Evolutionary conservation across 2,329 filamentous ascomycete species (phyloP).

Genomic region (Aspergillus versicolor): DNA sequence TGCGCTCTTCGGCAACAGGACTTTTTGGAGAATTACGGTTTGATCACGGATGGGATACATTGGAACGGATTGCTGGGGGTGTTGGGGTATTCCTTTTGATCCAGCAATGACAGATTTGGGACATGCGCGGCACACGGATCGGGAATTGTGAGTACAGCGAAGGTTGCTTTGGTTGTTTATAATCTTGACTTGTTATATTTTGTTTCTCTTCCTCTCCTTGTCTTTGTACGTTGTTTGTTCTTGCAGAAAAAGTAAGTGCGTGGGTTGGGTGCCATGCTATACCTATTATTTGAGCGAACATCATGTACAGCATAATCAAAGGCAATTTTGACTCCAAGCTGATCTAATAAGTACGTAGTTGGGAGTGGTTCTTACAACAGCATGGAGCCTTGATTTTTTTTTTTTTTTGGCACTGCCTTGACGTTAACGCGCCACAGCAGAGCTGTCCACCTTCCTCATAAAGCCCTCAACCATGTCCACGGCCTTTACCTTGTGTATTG

Average conservation of each 20-base stretch:
- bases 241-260: slow-evolving; percentile 16
- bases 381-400: no score
- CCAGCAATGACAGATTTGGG: slow-evolving; percentile 28
- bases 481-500: no score
- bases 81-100: slow-evolving; percentile 41
- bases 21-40: slow-evolving; percentile 41
- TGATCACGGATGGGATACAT: slow-evolving; percentile 41
- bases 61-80: slow-evolving; percentile 39
- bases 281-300: slow-evolving; percentile 12
- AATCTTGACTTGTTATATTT: slow-evolving; percentile 20
- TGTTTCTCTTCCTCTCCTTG: slow-evolving; percentile 8
- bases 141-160: slow-evolving; percentile 34
- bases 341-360: background rate
- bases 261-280: slow-evolving; percentile 6
- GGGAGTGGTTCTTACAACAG: background rate
- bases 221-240: slow-evolving; percentile 12
- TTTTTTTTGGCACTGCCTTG: no score
- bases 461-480: background rate
- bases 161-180: slow-evolving; percentile 32
- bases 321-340: background rate
- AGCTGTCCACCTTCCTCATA: background rate
- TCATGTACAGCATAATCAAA: slow-evolving; percentile 16
- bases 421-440: background rate
- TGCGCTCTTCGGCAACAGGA: slow-evolving; percentile 37
- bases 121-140: slow-evolving; percentile 26